Base-by-base conservation (phyloP, 2,329 filamentous ascomycete genomes). In the Gaeumannomyces sp. region DNA sequence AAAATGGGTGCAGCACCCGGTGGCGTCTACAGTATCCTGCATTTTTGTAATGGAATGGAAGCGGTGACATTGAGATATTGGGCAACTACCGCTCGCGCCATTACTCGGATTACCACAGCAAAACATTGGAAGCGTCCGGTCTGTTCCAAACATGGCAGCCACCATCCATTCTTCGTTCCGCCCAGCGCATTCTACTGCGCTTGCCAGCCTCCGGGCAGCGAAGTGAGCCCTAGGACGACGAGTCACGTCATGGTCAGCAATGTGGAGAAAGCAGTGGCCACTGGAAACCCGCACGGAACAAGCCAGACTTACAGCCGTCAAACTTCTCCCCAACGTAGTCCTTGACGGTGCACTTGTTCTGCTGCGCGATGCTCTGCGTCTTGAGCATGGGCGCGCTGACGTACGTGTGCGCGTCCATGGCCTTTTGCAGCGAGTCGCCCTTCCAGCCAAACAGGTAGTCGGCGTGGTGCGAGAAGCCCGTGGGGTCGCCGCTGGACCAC, bases 361-460 rank as follows among this genome's bases (percentile, higher is more conserved):
- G 69, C 65, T 70, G 59, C n/a, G 68, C 66, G 33, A 72, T 71
- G 53, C 50, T 69, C 69, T 73, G 72, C 45, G 69, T 71, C 71
- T 71, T 73, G 64, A 73, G 68, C 65, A 69, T 69, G 6, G 70
- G 69, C 28, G 69, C 69, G 25, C 60, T 65, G 27, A 71, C 71
- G 35, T 72, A 73, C 6, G 73, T 73, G 61, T 76, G 75, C 0
- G 68, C 72, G 60, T 77, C 75, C 73, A 77, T 76, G 25, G 75
- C 75, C 66, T 68, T 74, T 68, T 80, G 78, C 22, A 80, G 74
- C 13, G 76, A 68, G 66, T 79, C 72, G 62, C 72, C 77, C 68
- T 79, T 76, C 77, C 77, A 79, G 19, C 77, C 77, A 65, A 79
- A 79, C 27, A 79, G 68, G 67, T 80, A 80, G 50, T 80, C 78